Conservation (phyloP, 2,329 filamentous ascomycete genomes). For the Trichoderma koningii region DNA sequence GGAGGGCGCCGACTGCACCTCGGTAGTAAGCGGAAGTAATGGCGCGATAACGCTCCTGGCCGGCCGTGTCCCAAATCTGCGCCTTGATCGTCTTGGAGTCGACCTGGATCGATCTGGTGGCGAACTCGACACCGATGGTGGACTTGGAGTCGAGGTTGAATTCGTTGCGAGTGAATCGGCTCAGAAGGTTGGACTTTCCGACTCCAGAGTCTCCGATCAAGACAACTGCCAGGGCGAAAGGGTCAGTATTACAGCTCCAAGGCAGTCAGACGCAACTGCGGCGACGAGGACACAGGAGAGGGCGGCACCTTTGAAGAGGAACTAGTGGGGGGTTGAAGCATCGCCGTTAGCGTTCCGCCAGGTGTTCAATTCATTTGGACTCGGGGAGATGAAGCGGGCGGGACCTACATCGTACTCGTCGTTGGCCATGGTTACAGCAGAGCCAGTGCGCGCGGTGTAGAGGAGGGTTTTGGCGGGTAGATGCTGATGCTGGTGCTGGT, state of each 20-base stretch:
- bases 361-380: constrained; percentile 2
- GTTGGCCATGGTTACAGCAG: constrained; percentile 79
- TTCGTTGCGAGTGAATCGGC: constrained; percentile 98
- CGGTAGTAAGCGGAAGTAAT: constrained; percentile 99
- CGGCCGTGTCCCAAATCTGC: constrained; percentile 99
- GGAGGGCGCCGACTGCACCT: constrained; percentile 92
- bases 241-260: constrained; percentile 36
- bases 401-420: constrained; percentile 97
- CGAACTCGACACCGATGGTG: constrained; percentile 98
- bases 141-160: constrained; percentile 99
- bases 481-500: constrained; percentile 17
- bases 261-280: constrained; percentile 20
- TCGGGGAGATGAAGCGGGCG: constrained; percentile 29
- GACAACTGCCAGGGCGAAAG: constrained; percentile 65
- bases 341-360: constrained; percentile 39
- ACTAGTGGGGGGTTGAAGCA: constrained; percentile 56
- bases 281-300: constrained; percentile 34
- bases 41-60: constrained; percentile 97
- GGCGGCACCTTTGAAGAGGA: constrained; percentile 92
- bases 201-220: constrained; percentile 99
- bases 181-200: constrained; percentile 99
- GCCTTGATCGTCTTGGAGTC: constrained; percentile 99
- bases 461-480: constrained; percentile 13
- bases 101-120: constrained; percentile 96
- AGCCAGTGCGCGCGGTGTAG: constrained; percentile 2